A percentile compares a stretch with the other conserved stretches of the same genome.
Conservation (phyloP, 371 early-diverging fungal genomes). For the Rhizopus microsporus region DNA sequence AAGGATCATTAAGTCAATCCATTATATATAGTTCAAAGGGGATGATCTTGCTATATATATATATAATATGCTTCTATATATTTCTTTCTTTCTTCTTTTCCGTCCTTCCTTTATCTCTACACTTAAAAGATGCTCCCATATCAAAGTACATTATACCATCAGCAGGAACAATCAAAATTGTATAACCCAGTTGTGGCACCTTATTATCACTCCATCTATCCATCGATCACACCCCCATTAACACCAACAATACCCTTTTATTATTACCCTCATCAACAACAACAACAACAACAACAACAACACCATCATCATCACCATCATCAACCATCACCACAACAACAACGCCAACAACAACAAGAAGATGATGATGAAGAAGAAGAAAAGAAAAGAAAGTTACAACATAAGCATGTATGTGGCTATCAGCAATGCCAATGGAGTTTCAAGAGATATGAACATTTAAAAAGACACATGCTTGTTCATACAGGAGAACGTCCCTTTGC, state of each 20-base stretch:
- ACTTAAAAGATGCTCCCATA: background rate
- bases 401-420: conserved; percentile 56
- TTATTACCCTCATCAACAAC: background rate
- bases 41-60: too few species aligned
- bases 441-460: conserved; percentile 82
- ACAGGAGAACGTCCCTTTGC: conserved; percentile 64
- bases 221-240: background rate
- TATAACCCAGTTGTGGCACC: conserved; percentile 6
- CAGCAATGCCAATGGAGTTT: conserved; percentile 61
- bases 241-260: conserved; percentile 5
- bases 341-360: background rate
- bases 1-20: too few species aligned
- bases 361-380: background rate
- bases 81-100: too few species aligned
- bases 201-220: conserved; percentile 3
- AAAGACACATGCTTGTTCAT: conserved; percentile 72
- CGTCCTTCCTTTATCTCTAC: background rate
- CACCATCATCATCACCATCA: conserved; percentile 1
- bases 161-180: background rate
- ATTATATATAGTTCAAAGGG: too few species aligned
- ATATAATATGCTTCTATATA: too few species aligned
- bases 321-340: background rate
- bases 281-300: background rate
- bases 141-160: background rate
- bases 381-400: conserved; percentile 10